Percentiles rank a stretch among this genome's conserved stretches.
Conservation (phyloP, 2,329 filamentous ascomycete species). For the Xylariaceae sp. region DNA sequence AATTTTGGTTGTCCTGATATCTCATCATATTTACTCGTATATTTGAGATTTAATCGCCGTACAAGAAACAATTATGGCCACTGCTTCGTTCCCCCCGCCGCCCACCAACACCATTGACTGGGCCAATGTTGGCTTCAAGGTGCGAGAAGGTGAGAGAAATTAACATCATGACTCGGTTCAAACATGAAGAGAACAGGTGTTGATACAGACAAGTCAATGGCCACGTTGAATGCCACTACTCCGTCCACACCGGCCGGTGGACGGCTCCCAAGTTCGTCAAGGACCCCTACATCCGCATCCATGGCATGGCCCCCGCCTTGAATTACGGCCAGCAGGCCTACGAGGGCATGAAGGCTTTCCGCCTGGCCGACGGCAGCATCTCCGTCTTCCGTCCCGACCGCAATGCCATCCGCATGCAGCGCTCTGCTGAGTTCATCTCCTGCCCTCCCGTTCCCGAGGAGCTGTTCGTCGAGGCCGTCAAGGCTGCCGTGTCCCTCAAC, state of each 20-base stretch:
- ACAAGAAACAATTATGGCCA: slow-evolving; percentile 33
- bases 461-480: slow-evolving; percentile 70
- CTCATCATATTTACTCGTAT: too few relatives aligned
- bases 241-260: slow-evolving; percentile 69
- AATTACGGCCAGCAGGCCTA: slow-evolving; percentile 99
- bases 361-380: slow-evolving; percentile 66
- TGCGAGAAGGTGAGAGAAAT: slow-evolving; percentile 71
- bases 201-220: slow-evolving; percentile 64
- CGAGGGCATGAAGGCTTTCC: slow-evolving; percentile 97
- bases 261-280: slow-evolving; percentile 69
- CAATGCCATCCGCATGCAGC: slow-evolving; percentile 79
- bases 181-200: background rate
- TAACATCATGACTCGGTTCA: background rate
- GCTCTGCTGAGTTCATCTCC: slow-evolving; percentile 77
- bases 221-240: slow-evolving; percentile 86
- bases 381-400: slow-evolving; percentile 81
- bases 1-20: background rate
- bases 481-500: slow-evolving; percentile 79
- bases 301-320: slow-evolving; percentile 89
- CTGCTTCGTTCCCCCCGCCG: slow-evolving; percentile 61
- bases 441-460: slow-evolving; percentile 74
- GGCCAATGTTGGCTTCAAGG: slow-evolving; percentile 86
- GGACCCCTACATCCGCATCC: slow-evolving; percentile 80
- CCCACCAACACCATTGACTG: slow-evolving; percentile 84
- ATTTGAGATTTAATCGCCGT: too few relatives aligned